phyloP scores from a whole-genome alignment of 2,329 filamentous ascomycete genomes.

The Rugonectria rugulosa region DNA sequence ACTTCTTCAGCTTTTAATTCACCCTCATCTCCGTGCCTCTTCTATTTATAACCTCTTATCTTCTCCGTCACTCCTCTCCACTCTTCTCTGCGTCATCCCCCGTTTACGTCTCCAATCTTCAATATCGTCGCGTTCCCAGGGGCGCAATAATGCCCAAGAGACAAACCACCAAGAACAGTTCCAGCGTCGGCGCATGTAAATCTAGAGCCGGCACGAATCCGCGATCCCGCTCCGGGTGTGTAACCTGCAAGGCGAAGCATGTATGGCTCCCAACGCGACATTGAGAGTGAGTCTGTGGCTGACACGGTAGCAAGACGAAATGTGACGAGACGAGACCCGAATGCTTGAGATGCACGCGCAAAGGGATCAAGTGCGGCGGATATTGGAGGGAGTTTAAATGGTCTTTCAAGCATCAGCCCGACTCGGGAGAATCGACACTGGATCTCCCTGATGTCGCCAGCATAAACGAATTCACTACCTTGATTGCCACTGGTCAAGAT shows the following conservation, averaged over 20 bases:
- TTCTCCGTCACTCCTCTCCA: not conserved
- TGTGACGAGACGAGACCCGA: constrained; percentile 42
- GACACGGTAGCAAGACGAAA: constrained; percentile 36
- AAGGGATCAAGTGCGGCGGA: constrained; percentile 40
- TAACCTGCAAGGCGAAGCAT: constrained; percentile 41
- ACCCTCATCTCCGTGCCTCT: not conserved
- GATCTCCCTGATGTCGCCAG: constrained; percentile 1
- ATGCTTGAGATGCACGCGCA: constrained; percentile 37
- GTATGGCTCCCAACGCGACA: constrained; percentile 10
- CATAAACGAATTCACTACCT: not conserved
- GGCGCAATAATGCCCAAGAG: constrained; percentile 12
- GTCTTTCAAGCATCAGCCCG: constrained; percentile 51
- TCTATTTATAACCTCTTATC: not conserved
- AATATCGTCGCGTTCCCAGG: not conserved
- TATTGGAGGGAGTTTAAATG: constrained; percentile 46
- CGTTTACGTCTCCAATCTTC: not conserved
- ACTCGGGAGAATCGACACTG: constrained; percentile 1
- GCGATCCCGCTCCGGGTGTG: constrained; percentile 40
- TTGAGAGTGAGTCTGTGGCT: constrained; percentile 2
- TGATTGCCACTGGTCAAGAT: not conserved
- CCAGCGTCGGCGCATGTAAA: constrained; percentile 7
- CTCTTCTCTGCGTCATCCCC: not conserved
- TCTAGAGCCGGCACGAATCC: constrained; percentile 15
- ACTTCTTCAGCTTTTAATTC: not conserved
- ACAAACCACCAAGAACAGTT: constrained; percentile 3